Base-by-base conservation (phyloP, 805 yeast species). In the Dipodascopsis uninucleata region DNA sequence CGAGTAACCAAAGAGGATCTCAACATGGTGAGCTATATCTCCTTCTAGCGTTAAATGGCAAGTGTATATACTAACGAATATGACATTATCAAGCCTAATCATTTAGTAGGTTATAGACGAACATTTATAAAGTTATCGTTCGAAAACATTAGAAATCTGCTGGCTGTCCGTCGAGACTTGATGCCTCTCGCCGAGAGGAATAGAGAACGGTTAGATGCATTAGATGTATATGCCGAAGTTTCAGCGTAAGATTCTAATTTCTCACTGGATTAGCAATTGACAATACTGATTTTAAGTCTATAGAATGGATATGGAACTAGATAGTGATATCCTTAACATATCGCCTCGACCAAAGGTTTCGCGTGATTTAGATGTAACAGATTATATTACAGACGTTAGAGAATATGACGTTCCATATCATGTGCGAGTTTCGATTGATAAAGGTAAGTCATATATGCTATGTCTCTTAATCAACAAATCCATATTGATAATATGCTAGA, bases 321-420 rank as follows among this genome's bases (percentile, higher is more conserved):
- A 64, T 22, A 67, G 62, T 40, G 57, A 49, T 9, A 45, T 45
- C 29, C 20, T 29, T 14, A 50, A 41, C 14, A 22, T 41, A 9
- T 36, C 50, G 9, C 22, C 28, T 3, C 57, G 51, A 31, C 56
- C 57, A 16, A 45, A 44, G 3, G 32, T 43, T 18, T 32, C 53
- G 1, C 31, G 36, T 7, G 52, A 59, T 10, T 61, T 62, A 6
- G 85, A 81, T 49, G 83, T 89, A 3, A 70, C 80, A 28, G 72
- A 72, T 36, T 64, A 61, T 37, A 76, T 93, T 12, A 81, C 79
- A 43, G 97, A 90, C 58, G 76, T 93, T 25, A 72, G 90, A 55
- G 99, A 93, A 63, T 88, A 85, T 56, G 99, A 93, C 62, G 97
- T 93, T 3, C 98, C 98, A 0, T 93, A 85, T 59, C 96, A 89